These are phyloP conservation scores for Ophiocordyceps robertsii DNA, from an alignment of 2,329 filamentous ascomycete genomes.

Conservation along the genomic window DNA sequence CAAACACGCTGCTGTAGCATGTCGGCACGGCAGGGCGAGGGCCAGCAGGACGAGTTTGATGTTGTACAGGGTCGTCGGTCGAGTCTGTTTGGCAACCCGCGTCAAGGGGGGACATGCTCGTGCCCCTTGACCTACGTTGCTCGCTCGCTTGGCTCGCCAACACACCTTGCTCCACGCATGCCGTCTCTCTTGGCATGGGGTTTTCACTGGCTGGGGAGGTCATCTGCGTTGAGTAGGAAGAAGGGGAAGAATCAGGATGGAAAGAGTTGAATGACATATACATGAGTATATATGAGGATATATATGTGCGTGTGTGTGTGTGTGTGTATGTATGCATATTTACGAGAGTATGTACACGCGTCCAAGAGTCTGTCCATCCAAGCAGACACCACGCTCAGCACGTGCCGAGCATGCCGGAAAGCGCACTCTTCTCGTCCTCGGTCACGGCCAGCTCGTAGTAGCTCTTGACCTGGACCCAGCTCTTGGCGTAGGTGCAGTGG, in stretches of 20 bases:
- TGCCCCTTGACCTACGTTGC: not conserved
- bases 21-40: too few relatives aligned
- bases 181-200: not conserved
- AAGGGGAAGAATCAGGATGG: too few relatives aligned
- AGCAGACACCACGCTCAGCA: constrained; percentile 9
- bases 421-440: constrained; percentile 54
- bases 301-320: too few relatives aligned
- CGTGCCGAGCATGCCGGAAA: constrained; percentile 29
- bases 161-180: not conserved
- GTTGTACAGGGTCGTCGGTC: not conserved
- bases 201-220: not conserved
- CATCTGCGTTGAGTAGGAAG: too few relatives aligned
- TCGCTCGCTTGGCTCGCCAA: not conserved
- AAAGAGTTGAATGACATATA: too few relatives aligned
- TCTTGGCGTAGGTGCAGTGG: constrained; percentile 65
- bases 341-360: too few relatives aligned
- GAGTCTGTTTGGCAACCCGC: not conserved
- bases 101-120: not conserved
- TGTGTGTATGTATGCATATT: too few relatives aligned
- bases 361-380: not conserved
- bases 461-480: constrained; percentile 69
- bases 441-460: constrained; percentile 58
- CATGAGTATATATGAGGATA: too few relatives aligned
- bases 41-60: not conserved
- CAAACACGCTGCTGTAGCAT: too few relatives aligned